A percentile compares a stretch with the other conserved stretches of the same genome.
phyloP scores from a whole-genome alignment of 2,329 filamentous ascomycete genomes.

The Fusarium aywerte region DNA sequence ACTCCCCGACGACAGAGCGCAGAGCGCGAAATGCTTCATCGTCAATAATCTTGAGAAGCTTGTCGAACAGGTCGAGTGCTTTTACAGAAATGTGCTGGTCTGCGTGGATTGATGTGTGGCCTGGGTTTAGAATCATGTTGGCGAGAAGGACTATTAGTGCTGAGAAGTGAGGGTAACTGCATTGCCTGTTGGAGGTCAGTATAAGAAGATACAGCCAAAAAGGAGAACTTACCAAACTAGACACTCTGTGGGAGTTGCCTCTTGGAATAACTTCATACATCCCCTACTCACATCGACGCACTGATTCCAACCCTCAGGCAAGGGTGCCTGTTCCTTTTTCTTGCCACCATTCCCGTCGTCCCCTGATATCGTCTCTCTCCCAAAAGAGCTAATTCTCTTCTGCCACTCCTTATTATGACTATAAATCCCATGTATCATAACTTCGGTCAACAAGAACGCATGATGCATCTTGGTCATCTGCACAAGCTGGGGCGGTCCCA shows the following conservation, averaged over 20 bases:
- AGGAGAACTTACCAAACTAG: slow-evolving; percentile 46
- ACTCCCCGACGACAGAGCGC: slow-evolving; percentile 29
- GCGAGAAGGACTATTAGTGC: slow-evolving; percentile 50
- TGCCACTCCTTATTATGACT: slow-evolving; percentile 54
- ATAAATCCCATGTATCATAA: slow-evolving; percentile 54
- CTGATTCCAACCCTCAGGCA: slow-evolving; percentile 49
- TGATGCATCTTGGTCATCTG: slow-evolving; percentile 54
- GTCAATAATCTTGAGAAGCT: slow-evolving; percentile 36
- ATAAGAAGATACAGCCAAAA: accelerated
- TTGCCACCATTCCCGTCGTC: slow-evolving; percentile 27
- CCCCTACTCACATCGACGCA: slow-evolving; percentile 50
- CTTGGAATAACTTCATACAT: slow-evolving; percentile 50
- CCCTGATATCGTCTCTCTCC: slow-evolving; percentile 39
- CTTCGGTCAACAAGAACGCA: slow-evolving; percentile 51
- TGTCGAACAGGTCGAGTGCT: slow-evolving; percentile 46
- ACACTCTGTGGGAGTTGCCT: slow-evolving; percentile 47
- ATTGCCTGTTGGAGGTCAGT: slow-evolving; percentile 40
- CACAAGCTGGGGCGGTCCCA: slow-evolving; percentile 46
- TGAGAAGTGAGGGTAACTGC: slow-evolving; percentile 49
- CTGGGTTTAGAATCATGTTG: slow-evolving; percentile 49
- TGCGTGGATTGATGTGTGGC: slow-evolving; percentile 37
- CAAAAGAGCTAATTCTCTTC: slow-evolving; percentile 47
- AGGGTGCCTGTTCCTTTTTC: slow-evolving; percentile 11
- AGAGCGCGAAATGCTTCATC: slow-evolving; percentile 29
- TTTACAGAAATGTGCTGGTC: slow-evolving; percentile 48